Percentiles rank a stretch among this genome's conserved stretches.
Conservation (phyloP, 1,284 basidiomycete species). For the Mycosarcoma mackinlayi region DNA sequence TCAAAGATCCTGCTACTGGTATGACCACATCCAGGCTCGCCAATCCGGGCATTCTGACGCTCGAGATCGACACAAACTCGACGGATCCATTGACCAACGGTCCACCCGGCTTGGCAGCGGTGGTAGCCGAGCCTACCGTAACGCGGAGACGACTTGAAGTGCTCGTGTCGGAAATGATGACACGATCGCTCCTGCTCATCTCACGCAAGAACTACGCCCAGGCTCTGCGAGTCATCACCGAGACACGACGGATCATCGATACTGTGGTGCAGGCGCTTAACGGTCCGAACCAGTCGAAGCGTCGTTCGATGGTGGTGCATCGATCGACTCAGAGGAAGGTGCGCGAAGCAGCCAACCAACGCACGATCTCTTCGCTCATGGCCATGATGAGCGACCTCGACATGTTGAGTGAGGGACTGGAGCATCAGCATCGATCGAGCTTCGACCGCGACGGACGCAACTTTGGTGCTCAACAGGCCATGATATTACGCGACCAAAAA, state of each 20-base stretch:
- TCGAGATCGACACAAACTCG: conserved; percentile 59
- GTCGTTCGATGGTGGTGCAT: conserved; percentile 23
- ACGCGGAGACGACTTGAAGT: conserved; percentile 61
- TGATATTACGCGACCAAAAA: conserved; percentile 62
- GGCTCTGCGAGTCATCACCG: conserved; percentile 55
- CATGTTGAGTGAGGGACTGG: conserved; percentile 55
- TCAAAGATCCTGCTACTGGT: conserved; percentile 53
- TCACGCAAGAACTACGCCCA: conserved; percentile 59
- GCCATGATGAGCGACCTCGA: conserved; percentile 63
- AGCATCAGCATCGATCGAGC: conserved; percentile 44
- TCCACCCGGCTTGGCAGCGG: conserved; percentile 47
- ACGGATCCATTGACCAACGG: conserved; percentile 53
- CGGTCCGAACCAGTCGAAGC: conserved; percentile 34
- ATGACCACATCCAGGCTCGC: conserved; percentile 40
- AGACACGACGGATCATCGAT: conserved; percentile 63
- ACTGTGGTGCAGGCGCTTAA: conserved; percentile 58
- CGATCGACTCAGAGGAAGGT: conserved; percentile 46
- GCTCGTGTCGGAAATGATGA: conserved; percentile 64
- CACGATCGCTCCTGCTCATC: conserved; percentile 59
- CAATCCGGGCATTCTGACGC: conserved; percentile 52
- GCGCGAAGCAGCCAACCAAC: conserved; percentile 50
- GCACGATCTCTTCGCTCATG: conserved; percentile 54
- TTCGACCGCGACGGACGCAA: conserved; percentile 61
- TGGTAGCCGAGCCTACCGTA: conserved; percentile 58
- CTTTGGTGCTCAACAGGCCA: conserved; percentile 64